phyloP scores from a whole-genome alignment of 371 early-diverging fungal genomes.

The Neoconidiobolus thromboides region DNA sequence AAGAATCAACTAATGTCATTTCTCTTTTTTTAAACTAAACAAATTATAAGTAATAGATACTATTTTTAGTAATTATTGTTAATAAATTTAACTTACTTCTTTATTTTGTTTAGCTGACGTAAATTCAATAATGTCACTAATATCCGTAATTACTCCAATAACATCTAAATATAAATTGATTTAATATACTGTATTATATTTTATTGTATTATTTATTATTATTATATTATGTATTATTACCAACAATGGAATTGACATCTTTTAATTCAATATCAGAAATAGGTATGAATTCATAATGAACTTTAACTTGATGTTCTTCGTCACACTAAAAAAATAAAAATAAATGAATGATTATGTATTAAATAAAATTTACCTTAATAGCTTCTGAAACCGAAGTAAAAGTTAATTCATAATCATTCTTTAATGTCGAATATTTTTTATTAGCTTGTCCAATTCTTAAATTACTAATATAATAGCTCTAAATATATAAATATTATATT shows the following conservation, averaged over 20 bases:
- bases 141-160: conserved; percentile 56
- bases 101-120: conserved; percentile 25
- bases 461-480: conserved; percentile 66
- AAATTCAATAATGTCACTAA: conserved; percentile 20
- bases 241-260: conserved; percentile 44
- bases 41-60: conserved; percentile 1
- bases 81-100: conserved; percentile 24
- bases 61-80: not conserved
- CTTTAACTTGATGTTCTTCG: conserved; percentile 29
- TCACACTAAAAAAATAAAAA: not conserved
- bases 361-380: conserved; percentile 39
- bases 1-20: conserved; percentile 59
- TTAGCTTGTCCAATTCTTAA: conserved; percentile 71
- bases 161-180: conserved; percentile 28
- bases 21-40: conserved; percentile 64
- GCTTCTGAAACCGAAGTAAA: conserved; percentile 28
- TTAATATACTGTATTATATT: too few relatives aligned
- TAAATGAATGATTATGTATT: not conserved
- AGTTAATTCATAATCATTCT: conserved; percentile 84
- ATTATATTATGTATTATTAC: conserved; percentile 15
- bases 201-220: too few relatives aligned
- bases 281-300: conserved; percentile 45
- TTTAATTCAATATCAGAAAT: conserved; percentile 34
- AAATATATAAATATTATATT: not conserved
- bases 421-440: conserved; percentile 55